Percentiles rank a stretch among this genome's conserved stretches.
phyloP scores from a whole-genome alignment of 306 rosid species.

The Prunus campanulata region DNA sequence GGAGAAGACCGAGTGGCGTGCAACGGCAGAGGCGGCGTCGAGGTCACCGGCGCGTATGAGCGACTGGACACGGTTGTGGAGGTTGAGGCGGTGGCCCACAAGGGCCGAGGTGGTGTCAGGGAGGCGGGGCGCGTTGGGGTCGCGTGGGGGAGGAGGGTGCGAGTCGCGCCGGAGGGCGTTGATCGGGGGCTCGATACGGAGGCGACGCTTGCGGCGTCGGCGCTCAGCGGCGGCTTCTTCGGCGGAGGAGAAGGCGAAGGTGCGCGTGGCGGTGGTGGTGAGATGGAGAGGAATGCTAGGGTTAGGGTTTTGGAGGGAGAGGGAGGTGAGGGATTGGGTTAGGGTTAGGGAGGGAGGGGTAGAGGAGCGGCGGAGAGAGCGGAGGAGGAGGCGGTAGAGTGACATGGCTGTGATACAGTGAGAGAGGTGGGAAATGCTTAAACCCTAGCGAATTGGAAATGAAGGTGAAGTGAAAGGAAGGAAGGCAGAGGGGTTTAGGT shows the following conservation, averaged over 20 bases:
- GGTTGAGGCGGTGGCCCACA: constrained; percentile 78
- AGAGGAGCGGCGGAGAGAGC: constrained; percentile 48
- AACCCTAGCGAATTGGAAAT: not conserved
- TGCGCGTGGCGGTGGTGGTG: constrained; percentile 25
- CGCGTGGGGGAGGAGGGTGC: constrained; percentile 45
- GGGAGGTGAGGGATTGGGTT: constrained; percentile 14
- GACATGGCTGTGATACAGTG: constrained; percentile 35
- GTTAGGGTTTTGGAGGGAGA: constrained; percentile 8
- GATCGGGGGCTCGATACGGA: constrained; percentile 90
- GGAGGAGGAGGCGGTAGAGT: constrained; percentile 54
- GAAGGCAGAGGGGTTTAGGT: not conserved
- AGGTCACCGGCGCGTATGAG: constrained; percentile 89
- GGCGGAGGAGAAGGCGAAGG: constrained; percentile 81
- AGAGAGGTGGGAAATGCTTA: not conserved
- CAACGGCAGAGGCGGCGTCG: constrained; percentile 72
- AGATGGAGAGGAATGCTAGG: constrained; percentile 5
- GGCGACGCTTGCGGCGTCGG: constrained; percentile 83
- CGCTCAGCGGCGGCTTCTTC: constrained; percentile 97
- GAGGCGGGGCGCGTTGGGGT: constrained; percentile 86
- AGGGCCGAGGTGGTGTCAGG: constrained; percentile 85
- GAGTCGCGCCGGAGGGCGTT: constrained; percentile 76
- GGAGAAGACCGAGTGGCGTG: constrained; percentile 85
- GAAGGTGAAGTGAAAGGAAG: not conserved
- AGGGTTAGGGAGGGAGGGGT: constrained; percentile 4
- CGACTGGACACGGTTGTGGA: constrained; percentile 92